Base-by-base conservation (phyloP, 176 grass and related monocot species). In the Phoenix roebelenii region DNA sequence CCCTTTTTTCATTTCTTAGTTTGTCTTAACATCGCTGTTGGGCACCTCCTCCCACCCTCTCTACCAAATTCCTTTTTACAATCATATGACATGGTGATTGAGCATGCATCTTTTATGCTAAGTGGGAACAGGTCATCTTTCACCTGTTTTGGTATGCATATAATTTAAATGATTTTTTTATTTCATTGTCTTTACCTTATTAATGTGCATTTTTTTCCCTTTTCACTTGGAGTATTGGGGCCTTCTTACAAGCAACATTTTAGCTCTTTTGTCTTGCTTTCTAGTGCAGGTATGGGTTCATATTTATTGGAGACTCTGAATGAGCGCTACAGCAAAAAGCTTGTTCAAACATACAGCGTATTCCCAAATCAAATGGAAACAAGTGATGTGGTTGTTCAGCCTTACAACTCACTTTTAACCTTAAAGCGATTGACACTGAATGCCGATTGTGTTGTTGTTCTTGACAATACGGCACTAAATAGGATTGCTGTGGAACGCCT, bases 351-450 rank as follows among this genome's bases (percentile, higher is more conserved):
- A 32, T 98, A 98, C 53, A 92, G 87, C 76, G 94, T 98, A 28
- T 98, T 98, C 51, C 94, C 94, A 35, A 98, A 98, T 73, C 94
- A 98, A 61, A 93, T 85, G 79, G 94, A 98, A 75, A 98, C 94
- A 1, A 92, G 87, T 83, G 94, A 98, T 74, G 93, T 98, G 65
- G 93, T 98, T 16, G 93, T 98, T 32, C 93, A 98, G 73, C 93
- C 93, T 44, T 98, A 98, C 70, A 98, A 98, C 68, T 98, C 93
- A 5, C 79, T 98, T 26, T 71, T 98, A 51, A 98, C 93, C 61
- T 73, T 98, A 60, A 98, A 98, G 71, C 79, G 93, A 3, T 18
- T 98, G 69, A 85, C 93, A 51, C 52, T 92, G 57, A 98, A 92
- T 53, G 88, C 88, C 19, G 93, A 98, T 67, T 98, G 93, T 76